Conservation (phyloP, 2,329 filamentous ascomycete species). For the Pyricularia grisea region DNA sequence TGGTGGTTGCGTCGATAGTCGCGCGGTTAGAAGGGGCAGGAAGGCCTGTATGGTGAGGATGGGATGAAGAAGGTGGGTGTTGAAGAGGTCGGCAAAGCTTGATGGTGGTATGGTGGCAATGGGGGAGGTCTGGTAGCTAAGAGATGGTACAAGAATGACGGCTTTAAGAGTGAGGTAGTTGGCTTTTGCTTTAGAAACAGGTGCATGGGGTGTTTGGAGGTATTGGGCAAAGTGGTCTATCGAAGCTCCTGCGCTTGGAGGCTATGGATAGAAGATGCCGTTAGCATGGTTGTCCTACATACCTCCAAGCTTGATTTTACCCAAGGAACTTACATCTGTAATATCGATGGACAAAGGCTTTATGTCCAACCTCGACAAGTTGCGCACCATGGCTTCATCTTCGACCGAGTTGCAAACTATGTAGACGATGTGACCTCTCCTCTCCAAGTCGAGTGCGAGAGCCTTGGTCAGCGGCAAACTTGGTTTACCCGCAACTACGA, state of each 20-base stretch:
- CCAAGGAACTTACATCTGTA: slow-evolving; percentile 51
- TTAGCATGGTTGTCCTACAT: not conserved
- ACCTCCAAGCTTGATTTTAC: not conserved
- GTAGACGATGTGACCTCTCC: slow-evolving; percentile 88
- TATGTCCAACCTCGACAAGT: slow-evolving; percentile 72
- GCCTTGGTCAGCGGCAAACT: slow-evolving; percentile 76
- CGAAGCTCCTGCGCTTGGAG: slow-evolving; percentile 56
- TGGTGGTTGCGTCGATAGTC: slow-evolving; percentile 20
- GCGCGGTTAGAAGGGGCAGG: slow-evolving; percentile 64
- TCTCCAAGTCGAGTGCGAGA: slow-evolving; percentile 76
- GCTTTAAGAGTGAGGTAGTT: slow-evolving; percentile 71
- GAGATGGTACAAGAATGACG: slow-evolving; percentile 73
- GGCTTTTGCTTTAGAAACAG: slow-evolving; percentile 65
- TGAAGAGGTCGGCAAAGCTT: slow-evolving; percentile 81
- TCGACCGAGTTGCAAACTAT: slow-evolving; percentile 78
- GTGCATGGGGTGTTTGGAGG: slow-evolving; percentile 65
- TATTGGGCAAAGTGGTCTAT: slow-evolving; percentile 64
- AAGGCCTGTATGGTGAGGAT: slow-evolving; percentile 85
- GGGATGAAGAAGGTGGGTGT: slow-evolving; percentile 83
- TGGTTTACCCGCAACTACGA: slow-evolving; percentile 81
- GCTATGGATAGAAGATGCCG: slow-evolving; percentile 30
- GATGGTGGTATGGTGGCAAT: slow-evolving; percentile 79
- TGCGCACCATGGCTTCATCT: slow-evolving; percentile 71
- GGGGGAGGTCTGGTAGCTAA: slow-evolving; percentile 71
- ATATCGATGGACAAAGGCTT: slow-evolving; percentile 75